A percentile compares a stretch with the other conserved stretches of the same genome.
These are phyloP conservation scores for Fagus sylvatica DNA, from an alignment of 306 rosid genomes.

Conservation along the genomic window DNA sequence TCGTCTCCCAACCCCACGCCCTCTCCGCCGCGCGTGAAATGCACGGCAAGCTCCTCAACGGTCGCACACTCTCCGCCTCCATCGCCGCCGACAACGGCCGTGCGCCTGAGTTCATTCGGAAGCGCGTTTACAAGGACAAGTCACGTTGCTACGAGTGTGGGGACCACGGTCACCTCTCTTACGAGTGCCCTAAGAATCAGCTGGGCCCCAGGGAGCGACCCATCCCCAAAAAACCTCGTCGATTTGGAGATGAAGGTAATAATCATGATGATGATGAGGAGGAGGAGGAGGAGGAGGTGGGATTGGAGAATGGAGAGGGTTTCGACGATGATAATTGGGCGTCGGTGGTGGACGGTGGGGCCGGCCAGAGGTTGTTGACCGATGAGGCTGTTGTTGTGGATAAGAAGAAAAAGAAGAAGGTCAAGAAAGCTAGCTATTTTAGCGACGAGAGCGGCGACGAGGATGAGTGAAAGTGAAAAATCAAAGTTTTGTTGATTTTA, in stretches of 20 bases:
- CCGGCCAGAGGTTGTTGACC: conserved; percentile 36
- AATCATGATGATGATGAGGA: background rate
- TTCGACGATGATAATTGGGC: conserved; percentile 92
- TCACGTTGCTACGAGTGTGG: conserved; percentile 89
- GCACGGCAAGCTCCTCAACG: conserved; percentile 70
- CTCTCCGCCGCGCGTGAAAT: conserved; percentile 43
- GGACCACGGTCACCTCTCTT: conserved; percentile 66
- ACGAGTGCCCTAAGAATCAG: conserved; percentile 77
- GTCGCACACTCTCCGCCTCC: conserved; percentile 64
- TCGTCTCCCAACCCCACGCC: conserved; percentile 73
- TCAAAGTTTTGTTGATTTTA: background rate
- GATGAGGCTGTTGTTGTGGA: conserved; percentile 46
- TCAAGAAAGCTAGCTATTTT: conserved; percentile 68
- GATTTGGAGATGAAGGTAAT: no score
- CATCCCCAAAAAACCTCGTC: conserved; percentile 35
- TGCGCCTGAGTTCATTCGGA: conserved; percentile 71
- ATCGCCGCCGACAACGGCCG: conserved; percentile 92
- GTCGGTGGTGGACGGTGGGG: conserved; percentile 70
- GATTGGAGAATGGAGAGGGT: background rate
- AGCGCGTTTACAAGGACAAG: conserved; percentile 69
- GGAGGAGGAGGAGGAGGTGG: conserved; percentile 31
- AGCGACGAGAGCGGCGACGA: conserved; percentile 80
- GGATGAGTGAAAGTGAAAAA: conserved; percentile 38
- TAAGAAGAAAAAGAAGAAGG: conserved; percentile 44
- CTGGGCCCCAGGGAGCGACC: conserved; percentile 75